Conservation (phyloP, 805 yeast species). For the Candida xyloterini region DNA sequence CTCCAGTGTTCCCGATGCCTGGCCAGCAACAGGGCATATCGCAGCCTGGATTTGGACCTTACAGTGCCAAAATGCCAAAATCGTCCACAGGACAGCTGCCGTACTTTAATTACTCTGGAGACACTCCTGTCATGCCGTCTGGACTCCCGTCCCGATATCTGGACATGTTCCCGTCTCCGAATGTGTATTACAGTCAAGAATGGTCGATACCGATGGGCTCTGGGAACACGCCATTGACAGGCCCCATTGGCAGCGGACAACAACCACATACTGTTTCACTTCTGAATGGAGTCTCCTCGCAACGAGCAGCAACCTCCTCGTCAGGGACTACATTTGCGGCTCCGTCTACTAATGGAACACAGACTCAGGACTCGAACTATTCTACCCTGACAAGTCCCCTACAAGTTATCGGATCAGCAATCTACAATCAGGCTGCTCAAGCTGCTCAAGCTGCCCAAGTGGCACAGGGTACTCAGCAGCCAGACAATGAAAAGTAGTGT, state of each 20-base stretch:
- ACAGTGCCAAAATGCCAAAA: slow-evolving; percentile 14
- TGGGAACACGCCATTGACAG: slow-evolving; percentile 40
- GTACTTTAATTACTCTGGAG: slow-evolving; percentile 25
- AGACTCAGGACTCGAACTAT: slow-evolving; percentile 4
- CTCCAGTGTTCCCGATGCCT: slow-evolving; percentile 27
- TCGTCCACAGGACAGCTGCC: slow-evolving; percentile 14
- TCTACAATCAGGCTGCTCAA: slow-evolving; percentile 22
- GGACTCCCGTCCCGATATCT: slow-evolving; percentile 60
- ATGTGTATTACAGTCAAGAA: slow-evolving; percentile 64
- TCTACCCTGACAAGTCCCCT: slow-evolving; percentile 23
- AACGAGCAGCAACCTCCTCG: slow-evolving; percentile 5
- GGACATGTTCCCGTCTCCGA: slow-evolving; percentile 79
- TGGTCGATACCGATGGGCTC: slow-evolving; percentile 48
- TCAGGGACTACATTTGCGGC: slow-evolving; percentile 1
- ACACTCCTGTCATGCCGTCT: slow-evolving; percentile 60
- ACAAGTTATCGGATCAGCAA: slow-evolving; percentile 28
- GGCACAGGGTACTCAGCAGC: slow-evolving; percentile 5
- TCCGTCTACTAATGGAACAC: slow-evolving; percentile 6
- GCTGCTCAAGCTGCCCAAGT: slow-evolving; percentile 5
- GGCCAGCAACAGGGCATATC: slow-evolving; percentile 25
- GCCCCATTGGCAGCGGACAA: slow-evolving; percentile 23
- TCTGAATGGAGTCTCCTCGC: slow-evolving; percentile 15
- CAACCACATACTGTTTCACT: slow-evolving; percentile 4
- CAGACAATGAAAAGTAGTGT: slow-evolving; percentile 11
- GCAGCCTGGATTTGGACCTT: slow-evolving; percentile 16